Evolutionary conservation across 176 grass and related monocot genomes (phyloP), one percentile per base, ranked within the genome.

Genomic region (Musa acuminata): DNA sequence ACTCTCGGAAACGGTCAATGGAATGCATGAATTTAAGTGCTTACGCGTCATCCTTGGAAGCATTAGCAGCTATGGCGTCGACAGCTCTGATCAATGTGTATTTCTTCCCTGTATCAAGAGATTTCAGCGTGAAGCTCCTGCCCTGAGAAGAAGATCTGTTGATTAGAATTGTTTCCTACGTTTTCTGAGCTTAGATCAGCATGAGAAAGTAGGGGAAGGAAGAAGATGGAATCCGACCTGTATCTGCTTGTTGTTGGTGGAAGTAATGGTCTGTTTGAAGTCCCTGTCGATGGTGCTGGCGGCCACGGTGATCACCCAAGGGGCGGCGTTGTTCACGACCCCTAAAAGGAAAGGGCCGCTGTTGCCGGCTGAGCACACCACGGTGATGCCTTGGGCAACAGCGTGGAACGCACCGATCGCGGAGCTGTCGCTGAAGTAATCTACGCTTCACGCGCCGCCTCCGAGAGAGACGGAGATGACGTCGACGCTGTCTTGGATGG

Each of bases 111-210:
- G 80, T 90, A 67, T 69, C 71, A 29, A 29, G 27, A 29, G 27
- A 82, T 23, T 53, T 77, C 16, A 75, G 80, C 13, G 93, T 92
- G 12, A 96, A 66, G 78, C 93, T 96, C 54, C 83, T 75, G 27
- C 83, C 93, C 89, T 84, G 69, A 64, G 66, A 12, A 54, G 3
- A 51, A 9, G 13, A 29, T 29, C 27, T 2, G 2, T 29, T 29
- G 27, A 29, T 29, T 29, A 29, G 27, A 29, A 29, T 29, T 29
- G 27, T 29, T 29, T 29, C 27, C 2, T 2, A 2, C 27, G 27
- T 2, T 29, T 29, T 29, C 27, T 29, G 27, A 29, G 27, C 27
- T 29, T 29, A 29, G 27, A 29, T 29, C 27, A 29, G 27, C 27
- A 29, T 29, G 27, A 29, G 27, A 29, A 29, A 29, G 27, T 29